Base-by-base conservation (phyloP, 176 grass and related monocot genomes). In the Paspalum vaginatum region DNA sequence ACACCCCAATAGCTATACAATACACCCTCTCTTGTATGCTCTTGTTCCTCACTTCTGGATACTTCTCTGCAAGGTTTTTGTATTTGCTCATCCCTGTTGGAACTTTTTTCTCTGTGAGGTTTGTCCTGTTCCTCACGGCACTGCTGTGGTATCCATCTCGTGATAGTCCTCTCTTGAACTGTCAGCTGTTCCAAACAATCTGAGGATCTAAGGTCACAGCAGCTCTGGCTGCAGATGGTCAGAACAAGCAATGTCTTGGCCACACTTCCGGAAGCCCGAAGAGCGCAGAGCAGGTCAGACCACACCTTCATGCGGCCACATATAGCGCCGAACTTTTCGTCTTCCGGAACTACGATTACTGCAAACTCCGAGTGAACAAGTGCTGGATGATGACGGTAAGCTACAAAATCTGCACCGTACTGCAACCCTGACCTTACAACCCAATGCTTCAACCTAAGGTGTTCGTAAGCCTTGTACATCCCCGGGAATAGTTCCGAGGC, bases 321-420 rank as follows among this genome's bases (percentile, higher is more conserved):
- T 14, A 58, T 87, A 12, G 9, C 4, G 2, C 73, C 56, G 0
- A 81, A 86, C 7, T 0, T 62, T 22, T 27, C 50, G 0, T 57
- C 67, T 81, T 97, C 85, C 13, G 61, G 64, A 52, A 88, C 76
- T 7, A 92, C 76, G 22, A 90, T 70, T 2, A 90, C 94, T 1
- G 94, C 67, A 72, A 94, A 97, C 72, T 97, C 91, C 5, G 94
- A 91, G 46, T 92, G 94, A 22, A 97, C 67, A 0, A 97, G 68
- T 11, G 82, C 84, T 4, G 91, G 89, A 42, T 97, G 94, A 49
- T 94, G 94, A n/a, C 87, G 66, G 65, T 97, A 97, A 40, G 88
- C 94, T 13, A 94, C 84, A 42, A 87, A 94, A 74, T 97, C 82
- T 2, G 78, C 68, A 7, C 91, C 91, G 42, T 97, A 93, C 83